These are phyloP conservation scores for Abrus precatorius DNA, from an alignment of 306 rosid species.

Conservation along the genomic window DNA sequence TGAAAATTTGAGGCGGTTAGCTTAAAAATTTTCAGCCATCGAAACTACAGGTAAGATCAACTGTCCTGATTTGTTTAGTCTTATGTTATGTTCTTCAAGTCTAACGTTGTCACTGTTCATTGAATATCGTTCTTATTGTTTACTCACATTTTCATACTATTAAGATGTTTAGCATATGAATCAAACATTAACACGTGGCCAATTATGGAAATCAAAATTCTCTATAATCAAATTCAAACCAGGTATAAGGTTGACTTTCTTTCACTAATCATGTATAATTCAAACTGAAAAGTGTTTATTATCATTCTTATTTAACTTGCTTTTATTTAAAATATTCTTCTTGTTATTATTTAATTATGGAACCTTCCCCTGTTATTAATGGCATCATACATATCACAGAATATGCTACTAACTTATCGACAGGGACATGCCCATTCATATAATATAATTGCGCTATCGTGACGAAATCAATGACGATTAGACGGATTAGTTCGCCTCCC, in stretches of 20 bases:
- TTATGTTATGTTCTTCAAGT: neutral
- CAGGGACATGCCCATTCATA: neutral
- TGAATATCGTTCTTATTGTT: neutral
- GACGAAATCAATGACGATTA: constrained; percentile 21
- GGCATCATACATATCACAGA: neutral
- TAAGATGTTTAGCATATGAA: neutral
- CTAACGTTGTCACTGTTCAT: no score
- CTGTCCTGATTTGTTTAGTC: neutral
- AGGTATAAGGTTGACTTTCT: neutral
- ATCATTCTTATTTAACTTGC: no score
- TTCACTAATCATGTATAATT: neutral
- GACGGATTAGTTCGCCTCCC: neutral
- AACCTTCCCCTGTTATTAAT: neutral
- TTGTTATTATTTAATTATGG: neutral
- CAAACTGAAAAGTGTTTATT: neutral
- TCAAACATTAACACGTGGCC: neutral
- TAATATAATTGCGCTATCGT: neutral
- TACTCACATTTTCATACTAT: neutral
- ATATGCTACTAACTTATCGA: neutral
- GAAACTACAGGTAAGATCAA: neutral
- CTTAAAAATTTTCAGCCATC: neutral
- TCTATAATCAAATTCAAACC: neutral
- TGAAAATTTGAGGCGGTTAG: neutral
- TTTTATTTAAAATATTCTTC: neutral
- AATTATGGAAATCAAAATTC: neutral